These are phyloP conservation scores for Trichosporon ovoides DNA, from an alignment of 1,284 basidiomycete genomes.

Conservation along the genomic window DNA sequence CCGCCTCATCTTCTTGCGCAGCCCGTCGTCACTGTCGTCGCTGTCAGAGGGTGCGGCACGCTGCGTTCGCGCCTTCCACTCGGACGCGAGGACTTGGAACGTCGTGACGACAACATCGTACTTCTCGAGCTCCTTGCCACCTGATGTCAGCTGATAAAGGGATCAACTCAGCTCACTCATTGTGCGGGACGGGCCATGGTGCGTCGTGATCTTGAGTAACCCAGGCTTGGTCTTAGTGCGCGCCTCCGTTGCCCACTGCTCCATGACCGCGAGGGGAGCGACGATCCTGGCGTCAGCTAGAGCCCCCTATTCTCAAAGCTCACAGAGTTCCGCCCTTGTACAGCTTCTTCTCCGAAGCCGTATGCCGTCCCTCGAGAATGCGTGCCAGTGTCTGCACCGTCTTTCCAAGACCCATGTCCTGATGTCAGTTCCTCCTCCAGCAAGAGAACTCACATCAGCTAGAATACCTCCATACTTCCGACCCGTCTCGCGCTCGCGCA, in stretches of 20 bases:
- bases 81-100: conserved; percentile 71
- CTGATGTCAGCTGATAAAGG: conserved; percentile 51
- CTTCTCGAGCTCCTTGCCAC: conserved; percentile 57
- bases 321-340: conserved; percentile 66
- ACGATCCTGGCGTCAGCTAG: conserved; percentile 59
- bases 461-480: conserved; percentile 80
- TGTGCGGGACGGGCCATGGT: conserved; percentile 71
- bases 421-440: conserved; percentile 7
- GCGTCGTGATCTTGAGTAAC: conserved; percentile 65
- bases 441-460: conserved; percentile 65
- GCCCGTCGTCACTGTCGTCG: conserved; percentile 47
- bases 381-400: conserved; percentile 85
- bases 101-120: conserved; percentile 77
- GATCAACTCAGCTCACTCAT: conserved; percentile 54
- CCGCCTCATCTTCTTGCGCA: conserved; percentile 42
- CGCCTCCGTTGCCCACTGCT: conserved; percentile 87
- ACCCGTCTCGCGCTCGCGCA: conserved; percentile 75
- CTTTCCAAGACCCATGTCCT: conserved; percentile 66
- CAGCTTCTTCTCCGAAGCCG: conserved; percentile 62
- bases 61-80: conserved; percentile 36
- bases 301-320: too few species aligned
- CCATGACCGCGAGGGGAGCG: conserved; percentile 75
- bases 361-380: conserved; percentile 69
- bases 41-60: conserved; percentile 27
- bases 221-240: conserved; percentile 63